Percentiles rank a stretch among this genome's conserved stretches.
These are phyloP conservation scores for Dipodascopsis uninucleata DNA, from an alignment of 805 yeast species.

Conservation along the genomic window DNA sequence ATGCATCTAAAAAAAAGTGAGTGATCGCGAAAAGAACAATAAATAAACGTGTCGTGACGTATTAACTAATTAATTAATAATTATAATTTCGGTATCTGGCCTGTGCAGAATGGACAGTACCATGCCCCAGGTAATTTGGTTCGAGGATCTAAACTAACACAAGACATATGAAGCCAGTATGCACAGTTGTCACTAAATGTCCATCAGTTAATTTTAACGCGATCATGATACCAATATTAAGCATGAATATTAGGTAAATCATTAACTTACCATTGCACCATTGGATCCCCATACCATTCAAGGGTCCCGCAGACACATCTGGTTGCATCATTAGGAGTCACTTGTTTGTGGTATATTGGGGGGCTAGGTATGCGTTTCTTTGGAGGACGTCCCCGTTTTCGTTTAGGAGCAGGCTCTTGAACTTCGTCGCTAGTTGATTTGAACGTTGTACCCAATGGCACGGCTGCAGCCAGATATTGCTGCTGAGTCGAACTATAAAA, in stretches of 20 bases:
- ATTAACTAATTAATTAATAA: not conserved
- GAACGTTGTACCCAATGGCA: not conserved
- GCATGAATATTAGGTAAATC: no score
- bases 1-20: no score
- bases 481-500: no score
- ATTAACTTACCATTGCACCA: conserved; percentile 22
- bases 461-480: conserved; percentile 1
- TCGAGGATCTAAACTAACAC: conserved; percentile 11
- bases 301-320: conserved; percentile 18
- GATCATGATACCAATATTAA: no score
- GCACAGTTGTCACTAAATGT: conserved; percentile 18
- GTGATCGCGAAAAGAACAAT: no score
- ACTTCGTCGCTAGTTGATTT: not conserved
- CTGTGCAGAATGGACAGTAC: conserved; percentile 22
- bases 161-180: conserved; percentile 21
- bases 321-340: conserved; percentile 6
- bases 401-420: conserved; percentile 4
- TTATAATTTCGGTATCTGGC: not conserved
- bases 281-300: conserved; percentile 23
- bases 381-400: conserved; percentile 20
- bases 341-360: not conserved
- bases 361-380: conserved; percentile 7
- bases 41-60: not conserved
- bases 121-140: conserved; percentile 8
- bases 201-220: no score